Percentiles rank a stretch among this genome's conserved stretches.
Conservation (phyloP, 139 green algal species). For the Picochlorum sp. region DNA sequence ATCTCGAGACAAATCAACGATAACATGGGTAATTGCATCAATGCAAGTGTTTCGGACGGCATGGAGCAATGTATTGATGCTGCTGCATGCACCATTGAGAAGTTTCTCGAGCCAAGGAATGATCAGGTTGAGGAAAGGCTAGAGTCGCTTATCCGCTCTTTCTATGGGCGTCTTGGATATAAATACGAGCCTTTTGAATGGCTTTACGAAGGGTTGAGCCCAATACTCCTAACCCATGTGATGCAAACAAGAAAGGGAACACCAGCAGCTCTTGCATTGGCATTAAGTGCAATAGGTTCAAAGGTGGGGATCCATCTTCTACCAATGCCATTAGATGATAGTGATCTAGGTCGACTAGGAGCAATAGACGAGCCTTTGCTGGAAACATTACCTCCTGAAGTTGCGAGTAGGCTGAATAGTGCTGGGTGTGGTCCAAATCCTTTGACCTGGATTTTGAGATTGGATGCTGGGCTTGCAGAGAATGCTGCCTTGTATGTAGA, state of each 20-base stretch:
- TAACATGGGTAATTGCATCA: no score
- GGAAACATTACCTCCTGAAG: slow-evolving; percentile 22
- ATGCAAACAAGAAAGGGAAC: slow-evolving; percentile 27
- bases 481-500: slow-evolving; percentile 10
- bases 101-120: no score
- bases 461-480: background rate
- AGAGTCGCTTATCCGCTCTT: background rate
- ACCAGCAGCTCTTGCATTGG: slow-evolving; percentile 29
- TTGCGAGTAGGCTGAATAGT: slow-evolving; percentile 24
- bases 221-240: slow-evolving; percentile 41
- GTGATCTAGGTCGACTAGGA: background rate
- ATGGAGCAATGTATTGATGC: no score
- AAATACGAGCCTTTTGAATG: slow-evolving; percentile 59
- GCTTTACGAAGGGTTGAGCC: slow-evolving; percentile 63
- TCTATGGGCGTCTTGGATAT: slow-evolving; percentile 4
- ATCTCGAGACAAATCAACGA: no score
- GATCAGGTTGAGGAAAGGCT: no score
- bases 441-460: background rate
- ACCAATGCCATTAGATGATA: slow-evolving; percentile 13
- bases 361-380: background rate
- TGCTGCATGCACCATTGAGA: no score
- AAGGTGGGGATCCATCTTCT: slow-evolving; percentile 31
- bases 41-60: no score
- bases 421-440: slow-evolving; percentile 7
- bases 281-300: slow-evolving; percentile 25